A percentile compares a stretch with the other conserved stretches of the same genome.
phyloP scores from a whole-genome alignment of 129 eudicot genomes.

The Lonicera japonica region DNA sequence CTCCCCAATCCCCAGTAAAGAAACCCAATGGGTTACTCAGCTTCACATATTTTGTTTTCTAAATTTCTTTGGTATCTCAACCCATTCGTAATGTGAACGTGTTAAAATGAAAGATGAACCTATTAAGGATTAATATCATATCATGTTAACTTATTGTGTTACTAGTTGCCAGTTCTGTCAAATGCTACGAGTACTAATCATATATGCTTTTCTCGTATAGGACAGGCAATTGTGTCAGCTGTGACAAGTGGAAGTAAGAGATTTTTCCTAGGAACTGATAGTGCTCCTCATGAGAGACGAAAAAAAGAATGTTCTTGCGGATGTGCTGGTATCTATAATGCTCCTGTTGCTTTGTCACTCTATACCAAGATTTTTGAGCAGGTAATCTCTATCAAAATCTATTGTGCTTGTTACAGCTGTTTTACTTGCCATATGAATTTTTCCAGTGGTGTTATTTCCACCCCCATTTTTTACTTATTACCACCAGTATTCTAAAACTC shows the following conservation, averaged over 20 bases:
- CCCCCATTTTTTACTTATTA: no score
- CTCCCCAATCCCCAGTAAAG: no score
- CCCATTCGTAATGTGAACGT: no score
- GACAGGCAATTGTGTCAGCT: conserved; percentile 81
- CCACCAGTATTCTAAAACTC: no score
- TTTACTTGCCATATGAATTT: background rate
- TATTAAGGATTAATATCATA: no score
- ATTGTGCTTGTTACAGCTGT: background rate
- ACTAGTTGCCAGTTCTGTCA: no score
- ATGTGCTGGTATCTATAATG: conserved; percentile 83
- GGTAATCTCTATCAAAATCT: conserved; percentile 32
- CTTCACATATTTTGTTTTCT: no score
- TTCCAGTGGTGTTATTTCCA: background rate
- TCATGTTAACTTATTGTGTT: background rate
- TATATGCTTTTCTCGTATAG: conserved; percentile 25
- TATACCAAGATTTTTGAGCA: conserved; percentile 88
- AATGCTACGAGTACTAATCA: no score
- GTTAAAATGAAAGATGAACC: no score
- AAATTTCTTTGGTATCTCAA: no score
- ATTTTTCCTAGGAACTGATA: conserved; percentile 91
- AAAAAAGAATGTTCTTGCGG: conserved; percentile 69
- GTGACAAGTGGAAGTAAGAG: conserved; percentile 85
- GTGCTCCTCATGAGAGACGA: conserved; percentile 86
- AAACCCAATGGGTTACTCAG: no score
- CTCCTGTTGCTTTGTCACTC: conserved; percentile 85